A percentile compares a stretch with the other conserved stretches of the same genome.
These are phyloP conservation scores for Trichoderma cornu-damae DNA, from an alignment of 2,329 filamentous ascomycete species.

Conservation along the genomic window DNA sequence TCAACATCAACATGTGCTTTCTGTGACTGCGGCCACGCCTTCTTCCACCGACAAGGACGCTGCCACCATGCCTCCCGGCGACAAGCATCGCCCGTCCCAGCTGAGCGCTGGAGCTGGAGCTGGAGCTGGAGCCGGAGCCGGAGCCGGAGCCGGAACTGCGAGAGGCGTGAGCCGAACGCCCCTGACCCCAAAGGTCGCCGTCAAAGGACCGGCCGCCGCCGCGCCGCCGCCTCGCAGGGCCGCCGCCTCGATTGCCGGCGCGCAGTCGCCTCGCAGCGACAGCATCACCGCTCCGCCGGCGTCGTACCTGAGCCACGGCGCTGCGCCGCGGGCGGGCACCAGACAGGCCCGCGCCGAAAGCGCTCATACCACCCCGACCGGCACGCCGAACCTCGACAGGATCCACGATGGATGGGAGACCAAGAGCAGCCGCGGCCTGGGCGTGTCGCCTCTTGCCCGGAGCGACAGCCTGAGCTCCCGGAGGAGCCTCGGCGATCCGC, in stretches of 20 bases:
- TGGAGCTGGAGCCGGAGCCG: too few relatives aligned
- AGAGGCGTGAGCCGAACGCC: conserved; percentile 48
- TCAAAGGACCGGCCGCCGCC: conserved; percentile 36
- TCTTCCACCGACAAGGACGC: conserved; percentile 25
- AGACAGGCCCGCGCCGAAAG: conserved; percentile 69
- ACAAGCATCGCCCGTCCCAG: conserved; percentile 61
- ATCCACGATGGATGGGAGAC: conserved; percentile 41
- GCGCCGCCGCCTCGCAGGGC: conserved; percentile 42
- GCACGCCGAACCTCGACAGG: conserved; percentile 49
- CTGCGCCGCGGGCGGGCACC: conserved; percentile 73
- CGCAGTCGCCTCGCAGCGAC: conserved; percentile 34
- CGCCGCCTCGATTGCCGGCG: conserved; percentile 22
- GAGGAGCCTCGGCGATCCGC: conserved; percentile 24
- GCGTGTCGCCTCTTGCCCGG: conserved; percentile 30
- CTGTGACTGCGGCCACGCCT: conserved; percentile 19
- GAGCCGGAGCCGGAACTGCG: conserved; percentile 55
- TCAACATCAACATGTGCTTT: conserved; percentile 28
- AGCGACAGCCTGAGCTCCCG: conserved; percentile 13
- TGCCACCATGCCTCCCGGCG: conserved; percentile 43
- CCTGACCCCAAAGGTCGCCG: conserved; percentile 52
- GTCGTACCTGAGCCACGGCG: conserved; percentile 57
- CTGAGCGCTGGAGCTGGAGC: conserved; percentile 61
- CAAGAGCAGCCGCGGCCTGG: conserved; percentile 27
- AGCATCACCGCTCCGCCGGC: conserved; percentile 50
- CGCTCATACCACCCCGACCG: conserved; percentile 58